Conservation (phyloP, 495 filamentous ascomycete genomes). For the Cryomyces minteri region DNA sequence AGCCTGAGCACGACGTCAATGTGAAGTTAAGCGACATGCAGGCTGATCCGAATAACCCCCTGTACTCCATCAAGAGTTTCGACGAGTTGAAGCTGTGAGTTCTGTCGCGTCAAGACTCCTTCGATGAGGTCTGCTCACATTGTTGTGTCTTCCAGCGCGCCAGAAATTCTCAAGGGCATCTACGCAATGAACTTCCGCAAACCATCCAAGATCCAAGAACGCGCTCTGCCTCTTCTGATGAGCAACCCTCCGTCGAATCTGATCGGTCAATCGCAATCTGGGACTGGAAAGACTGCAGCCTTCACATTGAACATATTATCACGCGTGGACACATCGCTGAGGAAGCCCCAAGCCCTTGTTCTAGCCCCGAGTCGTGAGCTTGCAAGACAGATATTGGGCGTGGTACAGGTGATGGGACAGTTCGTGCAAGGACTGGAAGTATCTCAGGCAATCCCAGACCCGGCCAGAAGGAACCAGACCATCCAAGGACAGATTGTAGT, state of each 20-base stretch:
- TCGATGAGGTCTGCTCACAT: neutral
- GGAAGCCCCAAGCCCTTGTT: constrained; percentile 69
- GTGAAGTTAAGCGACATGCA: constrained; percentile 85
- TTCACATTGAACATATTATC: constrained; percentile 84
- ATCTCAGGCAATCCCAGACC: constrained; percentile 64
- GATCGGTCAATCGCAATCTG: constrained; percentile 95
- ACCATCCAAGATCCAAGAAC: constrained; percentile 94
- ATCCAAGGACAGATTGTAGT: constrained; percentile 63
- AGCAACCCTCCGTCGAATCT: constrained; percentile 69
- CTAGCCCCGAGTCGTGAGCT: constrained; percentile 89
- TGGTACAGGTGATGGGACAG: constrained; percentile 61
- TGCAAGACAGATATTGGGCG: constrained; percentile 80
- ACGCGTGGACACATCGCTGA: constrained; percentile 51
- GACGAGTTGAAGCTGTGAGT: constrained; percentile 73
- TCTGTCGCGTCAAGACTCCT: neutral
- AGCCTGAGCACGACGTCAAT: constrained; percentile 63
- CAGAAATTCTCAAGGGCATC: constrained; percentile 41
- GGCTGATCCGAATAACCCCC: constrained; percentile 65
- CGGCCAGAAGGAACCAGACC: constrained; percentile 35
- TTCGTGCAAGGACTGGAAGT: constrained; percentile 56
- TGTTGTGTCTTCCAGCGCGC: neutral
- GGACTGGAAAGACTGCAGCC: constrained; percentile 95
- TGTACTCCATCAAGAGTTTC: constrained; percentile 71
- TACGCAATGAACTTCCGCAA: constrained; percentile 76
- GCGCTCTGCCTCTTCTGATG: constrained; percentile 74